Conservation (phyloP, 1,139 yeast species). For the Lipomyces yarrowii region DNA sequence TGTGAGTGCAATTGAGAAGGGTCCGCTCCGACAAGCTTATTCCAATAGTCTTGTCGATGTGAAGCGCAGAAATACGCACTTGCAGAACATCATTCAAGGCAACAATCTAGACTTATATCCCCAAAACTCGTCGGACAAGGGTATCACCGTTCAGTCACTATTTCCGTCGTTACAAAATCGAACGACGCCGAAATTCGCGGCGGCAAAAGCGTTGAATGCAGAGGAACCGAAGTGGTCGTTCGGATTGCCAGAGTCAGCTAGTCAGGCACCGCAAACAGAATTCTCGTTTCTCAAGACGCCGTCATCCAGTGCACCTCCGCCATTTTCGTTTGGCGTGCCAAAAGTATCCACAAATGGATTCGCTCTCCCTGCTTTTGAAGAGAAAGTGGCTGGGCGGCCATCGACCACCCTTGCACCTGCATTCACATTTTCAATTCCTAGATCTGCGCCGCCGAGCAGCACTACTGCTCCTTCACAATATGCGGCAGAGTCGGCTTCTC, state of each 20-base stretch:
- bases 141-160: not conserved
- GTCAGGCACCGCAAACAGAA: not conserved
- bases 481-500: not conserved
- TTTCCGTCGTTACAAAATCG: not conserved
- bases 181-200: not conserved
- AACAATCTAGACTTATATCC: slow-evolving; percentile 39
- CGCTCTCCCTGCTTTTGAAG: not conserved
- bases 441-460: not conserved
- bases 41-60: slow-evolving; percentile 53
- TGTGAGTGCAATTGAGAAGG: slow-evolving; percentile 51
- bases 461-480: not conserved
- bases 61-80: slow-evolving; percentile 45
- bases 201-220: not conserved
- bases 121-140: slow-evolving; percentile 10
- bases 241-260: not conserved
- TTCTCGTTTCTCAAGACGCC: not conserved
- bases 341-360: not conserved
- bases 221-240: not conserved
- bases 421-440: not conserved
- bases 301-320: not conserved
- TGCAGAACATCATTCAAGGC: slow-evolving; percentile 46
- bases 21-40: slow-evolving; percentile 57
- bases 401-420: not conserved
- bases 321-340: not conserved
- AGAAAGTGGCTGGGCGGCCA: not conserved